Conservation (phyloP, 441 rosid genomes). For the Croton setiger region DNA sequence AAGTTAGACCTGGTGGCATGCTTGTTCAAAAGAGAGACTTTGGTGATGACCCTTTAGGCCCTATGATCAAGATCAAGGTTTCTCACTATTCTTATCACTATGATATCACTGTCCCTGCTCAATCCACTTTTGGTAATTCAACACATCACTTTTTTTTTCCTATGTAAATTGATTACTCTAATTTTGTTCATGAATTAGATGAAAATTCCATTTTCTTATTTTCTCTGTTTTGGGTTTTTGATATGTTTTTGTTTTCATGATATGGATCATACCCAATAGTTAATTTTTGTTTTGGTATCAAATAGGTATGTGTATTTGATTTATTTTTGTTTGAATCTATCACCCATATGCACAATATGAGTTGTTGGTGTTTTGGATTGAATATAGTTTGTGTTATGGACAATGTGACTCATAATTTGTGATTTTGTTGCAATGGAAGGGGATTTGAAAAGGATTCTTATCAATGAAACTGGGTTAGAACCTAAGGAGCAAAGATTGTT, state of each 20-base stretch:
- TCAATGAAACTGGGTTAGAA: slow-evolving; percentile 42
- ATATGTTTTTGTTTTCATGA: background rate
- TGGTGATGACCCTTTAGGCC: slow-evolving; percentile 29
- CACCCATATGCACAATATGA: background rate
- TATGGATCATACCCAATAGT: background rate
- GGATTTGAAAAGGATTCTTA: slow-evolving; percentile 44
- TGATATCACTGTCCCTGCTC: slow-evolving; percentile 39
- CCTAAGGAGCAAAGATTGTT: slow-evolving; percentile 49
- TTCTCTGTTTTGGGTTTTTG: slow-evolving; percentile 1
- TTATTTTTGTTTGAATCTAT: too few species aligned
- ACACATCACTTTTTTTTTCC: too few species aligned
- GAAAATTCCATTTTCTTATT: slow-evolving; percentile 1
- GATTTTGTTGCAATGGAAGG: slow-evolving; percentile 36
- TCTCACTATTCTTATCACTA: slow-evolving; percentile 42
- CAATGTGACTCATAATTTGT: background rate
- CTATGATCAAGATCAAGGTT: slow-evolving; percentile 47
- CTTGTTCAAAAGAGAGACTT: slow-evolving; percentile 51
- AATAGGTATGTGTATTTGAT: too few species aligned
- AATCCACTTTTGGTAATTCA: slow-evolving; percentile 48
- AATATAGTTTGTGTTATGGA: background rate
- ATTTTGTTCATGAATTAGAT: background rate
- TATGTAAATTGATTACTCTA: background rate
- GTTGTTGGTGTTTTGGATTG: background rate
- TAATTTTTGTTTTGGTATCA: too few species aligned
- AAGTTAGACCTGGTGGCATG: slow-evolving; percentile 53